Conservation (phyloP, 768 basidiomycete genomes). For the Clitopilus passeckerianus region DNA sequence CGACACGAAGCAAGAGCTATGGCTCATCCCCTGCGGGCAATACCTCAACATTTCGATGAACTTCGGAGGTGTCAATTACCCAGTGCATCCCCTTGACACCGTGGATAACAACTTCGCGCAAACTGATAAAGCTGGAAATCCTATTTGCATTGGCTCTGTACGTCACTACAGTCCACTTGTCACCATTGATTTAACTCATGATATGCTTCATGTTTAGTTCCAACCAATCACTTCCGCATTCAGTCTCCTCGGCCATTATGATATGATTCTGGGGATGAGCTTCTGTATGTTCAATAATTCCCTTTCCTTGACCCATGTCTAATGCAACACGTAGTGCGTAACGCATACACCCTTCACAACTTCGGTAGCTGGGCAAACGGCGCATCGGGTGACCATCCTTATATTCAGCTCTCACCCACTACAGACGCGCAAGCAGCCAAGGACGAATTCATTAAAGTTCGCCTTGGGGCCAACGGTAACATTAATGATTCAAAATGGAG, state of each 20-base stretch:
- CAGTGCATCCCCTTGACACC: slow-evolving; percentile 71
- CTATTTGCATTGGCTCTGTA: slow-evolving; percentile 66
- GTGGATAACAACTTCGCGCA: slow-evolving; percentile 54
- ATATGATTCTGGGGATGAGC: slow-evolving; percentile 80
- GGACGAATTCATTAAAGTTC: slow-evolving; percentile 60
- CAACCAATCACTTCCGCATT: slow-evolving; percentile 82
- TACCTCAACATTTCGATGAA: slow-evolving; percentile 66
- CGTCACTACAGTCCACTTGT: slow-evolving; percentile 18
- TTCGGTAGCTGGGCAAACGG: slow-evolving; percentile 65
- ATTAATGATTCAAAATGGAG: slow-evolving; percentile 48
- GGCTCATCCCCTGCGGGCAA: slow-evolving; percentile 75
- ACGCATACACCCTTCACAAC: slow-evolving; percentile 66
- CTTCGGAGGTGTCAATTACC: slow-evolving; percentile 65
- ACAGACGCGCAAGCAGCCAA: slow-evolving; percentile 49
- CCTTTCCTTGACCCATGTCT: slow-evolving; percentile 3
- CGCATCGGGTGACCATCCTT: slow-evolving; percentile 49
- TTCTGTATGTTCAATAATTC: slow-evolving; percentile 47
- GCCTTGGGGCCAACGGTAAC: slow-evolving; percentile 56
- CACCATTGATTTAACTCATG: background rate
- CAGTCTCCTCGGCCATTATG: slow-evolving; percentile 71
- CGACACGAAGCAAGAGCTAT: slow-evolving; percentile 47
- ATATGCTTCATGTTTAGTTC: slow-evolving; percentile 41
- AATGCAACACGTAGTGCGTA: slow-evolving; percentile 52
- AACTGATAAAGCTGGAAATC: slow-evolving; percentile 41
- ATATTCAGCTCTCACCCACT: slow-evolving; percentile 62